Conservation (phyloP, 73 alveolate species). For the Symbiodinium pilosum region DNA sequence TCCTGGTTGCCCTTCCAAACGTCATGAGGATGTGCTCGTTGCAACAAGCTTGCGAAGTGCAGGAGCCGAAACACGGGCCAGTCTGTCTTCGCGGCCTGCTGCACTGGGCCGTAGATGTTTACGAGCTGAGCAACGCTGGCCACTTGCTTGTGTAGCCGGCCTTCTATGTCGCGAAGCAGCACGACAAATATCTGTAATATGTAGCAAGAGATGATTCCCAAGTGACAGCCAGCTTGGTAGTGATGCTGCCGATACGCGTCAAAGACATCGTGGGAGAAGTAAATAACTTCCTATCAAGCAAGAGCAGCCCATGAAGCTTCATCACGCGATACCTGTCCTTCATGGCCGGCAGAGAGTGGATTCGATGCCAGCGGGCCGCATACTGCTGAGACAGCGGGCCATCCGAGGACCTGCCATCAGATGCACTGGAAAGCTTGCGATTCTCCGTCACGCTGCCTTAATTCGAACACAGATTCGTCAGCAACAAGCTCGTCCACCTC, state of each 20-base stretch:
- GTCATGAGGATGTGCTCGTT: conserved; percentile 69
- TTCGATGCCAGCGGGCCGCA: conserved; percentile 62
- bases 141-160: conserved; percentile 64
- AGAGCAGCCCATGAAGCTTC: not conserved
- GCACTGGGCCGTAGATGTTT: conserved; percentile 72
- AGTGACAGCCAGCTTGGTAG: conserved; percentile 93
- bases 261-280: conserved; percentile 69
- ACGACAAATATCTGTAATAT: conserved; percentile 75
- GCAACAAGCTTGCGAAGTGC: conserved; percentile 70
- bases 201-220: conserved; percentile 71
- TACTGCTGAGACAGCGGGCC: conserved; percentile 81
- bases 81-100: conserved; percentile 71
- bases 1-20: conserved; percentile 62
- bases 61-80: conserved; percentile 78
- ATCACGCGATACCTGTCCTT: not conserved
- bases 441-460: conserved; percentile 31
- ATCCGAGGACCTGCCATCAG: conserved; percentile 24
- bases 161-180: conserved; percentile 80
- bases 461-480: conserved; percentile 54
- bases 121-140: conserved; percentile 77
- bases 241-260: conserved; percentile 77
- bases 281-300: conserved; percentile 33
- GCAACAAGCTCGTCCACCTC: conserved; percentile 38
- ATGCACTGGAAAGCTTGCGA: not conserved
- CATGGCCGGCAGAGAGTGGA: conserved; percentile 70